Evolutionary conservation across 495 filamentous ascomycete genomes (phyloP).

Genomic region (Xylaria scruposa): DNA sequence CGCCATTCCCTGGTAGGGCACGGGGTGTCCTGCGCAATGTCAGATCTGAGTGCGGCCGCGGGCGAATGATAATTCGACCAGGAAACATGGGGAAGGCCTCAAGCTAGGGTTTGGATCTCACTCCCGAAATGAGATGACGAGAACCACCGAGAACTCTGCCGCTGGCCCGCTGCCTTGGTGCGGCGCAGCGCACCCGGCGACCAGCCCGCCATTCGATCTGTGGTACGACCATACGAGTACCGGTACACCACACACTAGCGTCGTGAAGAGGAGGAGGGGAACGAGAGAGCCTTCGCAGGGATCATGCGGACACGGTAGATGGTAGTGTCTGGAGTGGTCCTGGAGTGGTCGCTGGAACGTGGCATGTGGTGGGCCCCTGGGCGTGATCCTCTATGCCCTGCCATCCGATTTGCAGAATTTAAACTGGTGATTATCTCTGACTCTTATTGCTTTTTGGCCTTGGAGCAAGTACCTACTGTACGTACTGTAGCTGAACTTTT

Average conservation of each 20-base stretch:
- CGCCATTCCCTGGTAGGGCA: constrained; percentile 26
- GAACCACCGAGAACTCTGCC: constrained; percentile 44
- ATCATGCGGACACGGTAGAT: constrained; percentile 28
- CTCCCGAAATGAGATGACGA: constrained; percentile 44
- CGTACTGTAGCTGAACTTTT: constrained; percentile 12
- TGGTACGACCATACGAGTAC: constrained; percentile 3
- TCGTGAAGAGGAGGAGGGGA: background rate
- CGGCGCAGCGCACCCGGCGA: constrained; percentile 22
- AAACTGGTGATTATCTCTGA: constrained; percentile 17
- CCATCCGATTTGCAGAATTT: constrained; percentile 26
- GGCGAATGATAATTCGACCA: constrained; percentile 42
- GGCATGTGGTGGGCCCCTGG: constrained; percentile 23
- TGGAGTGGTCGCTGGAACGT: constrained; percentile 26
- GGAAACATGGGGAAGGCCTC: constrained; percentile 39
- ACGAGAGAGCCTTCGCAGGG: constrained; percentile 19
- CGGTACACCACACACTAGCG: background rate
- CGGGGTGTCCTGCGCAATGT: constrained; percentile 39
- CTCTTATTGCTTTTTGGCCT: constrained; percentile 15
- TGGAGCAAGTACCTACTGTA: constrained; percentile 13
- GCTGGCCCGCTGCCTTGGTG: constrained; percentile 39
- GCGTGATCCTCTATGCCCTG: constrained; percentile 16
- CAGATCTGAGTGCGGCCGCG: constrained; percentile 39
- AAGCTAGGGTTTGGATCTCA: constrained; percentile 38
- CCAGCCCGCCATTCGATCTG: constrained; percentile 12
- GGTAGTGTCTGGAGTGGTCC: constrained; percentile 7